Evolutionary conservation across 2,329 filamentous ascomycete species (phyloP).

Genomic region (Penicillium sp.): DNA sequence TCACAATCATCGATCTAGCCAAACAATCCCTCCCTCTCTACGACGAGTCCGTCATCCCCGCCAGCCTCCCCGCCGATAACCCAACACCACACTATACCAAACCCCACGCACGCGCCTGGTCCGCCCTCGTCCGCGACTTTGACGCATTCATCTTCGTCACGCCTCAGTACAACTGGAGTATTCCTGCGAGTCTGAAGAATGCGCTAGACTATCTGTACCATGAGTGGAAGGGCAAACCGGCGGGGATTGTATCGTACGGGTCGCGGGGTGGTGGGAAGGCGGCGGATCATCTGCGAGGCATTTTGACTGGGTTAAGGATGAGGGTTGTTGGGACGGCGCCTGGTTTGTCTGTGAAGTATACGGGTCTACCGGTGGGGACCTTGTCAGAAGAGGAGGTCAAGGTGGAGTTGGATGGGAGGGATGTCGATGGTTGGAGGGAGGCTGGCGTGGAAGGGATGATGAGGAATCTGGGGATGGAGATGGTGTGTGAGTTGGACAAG

Average conservation of each 20-base stretch:
- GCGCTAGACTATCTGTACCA: constrained; percentile 64
- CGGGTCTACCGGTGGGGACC: constrained; percentile 26
- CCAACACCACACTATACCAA: constrained; percentile 40
- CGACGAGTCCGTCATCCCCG: constrained; percentile 46
- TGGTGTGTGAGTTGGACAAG: constrained; percentile 32
- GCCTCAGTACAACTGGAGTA: constrained; percentile 59
- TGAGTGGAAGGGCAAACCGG: constrained; percentile 62
- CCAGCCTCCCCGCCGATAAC: constrained; percentile 34
- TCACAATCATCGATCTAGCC: constrained; percentile 39
- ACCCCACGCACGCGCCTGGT: constrained; percentile 45
- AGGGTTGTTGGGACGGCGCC: constrained; percentile 35
- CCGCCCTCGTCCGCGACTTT: constrained; percentile 37
- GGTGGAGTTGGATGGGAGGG: constrained; percentile 26
- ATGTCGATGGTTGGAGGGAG: constrained; percentile 28
- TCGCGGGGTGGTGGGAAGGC: constrained; percentile 47
- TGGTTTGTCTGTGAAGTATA: constrained; percentile 35
- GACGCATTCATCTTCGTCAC: constrained; percentile 49
- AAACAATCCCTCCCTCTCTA: constrained; percentile 43
- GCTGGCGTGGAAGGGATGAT: constrained; percentile 29
- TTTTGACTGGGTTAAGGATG: constrained; percentile 44
- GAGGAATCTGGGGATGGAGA: constrained; percentile 32
- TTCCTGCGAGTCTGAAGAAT: constrained; percentile 62
- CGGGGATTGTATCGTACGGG: constrained; percentile 60
- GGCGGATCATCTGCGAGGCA: constrained; percentile 39
- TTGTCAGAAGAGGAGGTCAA: constrained; percentile 31